Evolutionary conservation across 2,329 filamentous ascomycete species (phyloP), one percentile per base, ranked within the genome.

Genomic region (Waltergamsia citrina): DNA sequence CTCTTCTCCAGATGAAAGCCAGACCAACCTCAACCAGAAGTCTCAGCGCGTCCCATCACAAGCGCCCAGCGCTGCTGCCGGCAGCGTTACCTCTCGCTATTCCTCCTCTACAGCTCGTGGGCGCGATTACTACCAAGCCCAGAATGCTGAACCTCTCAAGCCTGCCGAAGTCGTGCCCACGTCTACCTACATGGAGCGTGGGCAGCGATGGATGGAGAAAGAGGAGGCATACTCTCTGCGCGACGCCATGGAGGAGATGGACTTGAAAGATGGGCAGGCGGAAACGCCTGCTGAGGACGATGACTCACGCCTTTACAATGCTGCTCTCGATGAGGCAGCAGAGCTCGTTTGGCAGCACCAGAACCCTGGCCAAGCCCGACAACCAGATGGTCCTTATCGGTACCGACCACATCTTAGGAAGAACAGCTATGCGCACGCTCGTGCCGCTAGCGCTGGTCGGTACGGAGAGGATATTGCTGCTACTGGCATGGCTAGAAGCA

Each of bases 341-440:
- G 81, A 88, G 52, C 65, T 90, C 29, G 84, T 90, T 28, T 87
- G 76, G 71, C 75, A 78, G 48, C 84, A 90, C 50, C 69, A 81
- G 50, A 71, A 85, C 43, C 72, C 71, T 7, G 49, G 46, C 31
- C 55, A 66, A 38, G 54, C 62, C 2, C 62, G 61, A n/a, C 63
- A 69, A 40, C 78, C 81, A 3, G 70, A 76, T 28, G 72, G 75
- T 2, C 74, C 80, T 8, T 81, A 77, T 45, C 67, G 66, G 21
- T 88, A 88, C 55, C 75, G 69, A 41, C 67, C 75, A 17, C 79
- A 85, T 50, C 61, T 85, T 41, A 69, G 75, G 42, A 81, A 78
- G 56, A 71, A 83, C 43, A 84, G 80, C 57, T 83, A 85, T 47
- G 76, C 78, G 27, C 71, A 78, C 52, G 76, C 75, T 33, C 72